These are phyloP conservation scores for Botrytis fabae DNA, from an alignment of 2,329 filamentous ascomycete species.

Conservation along the genomic window DNA sequence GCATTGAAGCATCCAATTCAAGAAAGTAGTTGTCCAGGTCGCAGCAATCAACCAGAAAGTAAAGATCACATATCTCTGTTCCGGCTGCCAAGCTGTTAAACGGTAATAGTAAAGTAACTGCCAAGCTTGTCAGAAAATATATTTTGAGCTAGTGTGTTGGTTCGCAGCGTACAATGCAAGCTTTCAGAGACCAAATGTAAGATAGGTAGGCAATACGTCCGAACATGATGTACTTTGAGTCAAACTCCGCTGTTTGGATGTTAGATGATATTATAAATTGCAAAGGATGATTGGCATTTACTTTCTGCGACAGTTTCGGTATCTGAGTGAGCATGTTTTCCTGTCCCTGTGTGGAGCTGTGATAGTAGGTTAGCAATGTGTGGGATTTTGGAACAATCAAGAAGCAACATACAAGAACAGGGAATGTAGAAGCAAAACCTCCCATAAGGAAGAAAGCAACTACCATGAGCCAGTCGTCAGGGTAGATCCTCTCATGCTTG, in stretches of 20 bases:
- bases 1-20: conserved; percentile 1
- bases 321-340: no score
- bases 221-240: conserved; percentile 29
- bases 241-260: conserved; percentile 26
- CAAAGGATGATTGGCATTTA: neutral
- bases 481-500: conserved; percentile 10
- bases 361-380: neutral
- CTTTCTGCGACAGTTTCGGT: neutral
- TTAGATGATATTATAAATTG: neutral
- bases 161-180: conserved; percentile 30
- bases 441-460: neutral
- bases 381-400: neutral
- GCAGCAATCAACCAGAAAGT: neutral
- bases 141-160: neutral
- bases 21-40: neutral
- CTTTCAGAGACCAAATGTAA: conserved; percentile 36
- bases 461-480: conserved; percentile 21
- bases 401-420: neutral
- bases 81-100: conserved; percentile 24
- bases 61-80: conserved; percentile 20
- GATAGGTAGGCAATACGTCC: conserved; percentile 29
- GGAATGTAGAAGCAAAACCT: neutral
- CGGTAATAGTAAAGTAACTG: conserved; percentile 33
- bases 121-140: neutral
- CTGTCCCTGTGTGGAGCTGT: neutral